These are phyloP conservation scores for Backusella psychrophila DNA, from an alignment of 192 early-diverging fungal genomes.

Conservation along the genomic window DNA sequence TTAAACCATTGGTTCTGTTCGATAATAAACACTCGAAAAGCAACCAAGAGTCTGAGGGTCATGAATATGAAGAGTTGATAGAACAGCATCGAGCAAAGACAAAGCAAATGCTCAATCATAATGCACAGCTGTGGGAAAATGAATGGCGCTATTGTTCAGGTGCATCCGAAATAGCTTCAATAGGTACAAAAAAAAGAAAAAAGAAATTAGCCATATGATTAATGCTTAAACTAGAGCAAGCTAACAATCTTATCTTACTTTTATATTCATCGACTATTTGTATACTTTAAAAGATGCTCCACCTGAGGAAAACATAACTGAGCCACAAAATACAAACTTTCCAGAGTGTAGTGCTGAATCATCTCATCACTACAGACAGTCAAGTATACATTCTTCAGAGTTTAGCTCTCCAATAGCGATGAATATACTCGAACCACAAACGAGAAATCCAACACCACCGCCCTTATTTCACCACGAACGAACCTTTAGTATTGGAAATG, in stretches of 20 bases:
- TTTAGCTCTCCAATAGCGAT: not conserved
- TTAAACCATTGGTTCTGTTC: slow-evolving; percentile 2
- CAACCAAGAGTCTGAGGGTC: not conserved
- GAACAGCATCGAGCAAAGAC: slow-evolving; percentile 16
- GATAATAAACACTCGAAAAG: not conserved
- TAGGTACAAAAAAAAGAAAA: slow-evolving; percentile 10
- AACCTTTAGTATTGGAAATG: not conserved
- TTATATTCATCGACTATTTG: not conserved
- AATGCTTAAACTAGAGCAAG: not conserved
- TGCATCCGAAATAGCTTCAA: not conserved
- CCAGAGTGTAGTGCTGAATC: not conserved
- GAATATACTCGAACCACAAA: slow-evolving; percentile 8
- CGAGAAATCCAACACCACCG: not conserved
- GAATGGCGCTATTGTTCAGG: not conserved
- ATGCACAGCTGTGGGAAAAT: slow-evolving; percentile 22
- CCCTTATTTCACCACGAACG: not conserved
- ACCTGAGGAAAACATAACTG: not conserved
- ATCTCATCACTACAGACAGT: not conserved
- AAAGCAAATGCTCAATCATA: slow-evolving; percentile 16
- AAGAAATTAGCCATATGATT: slow-evolving; percentile 4
- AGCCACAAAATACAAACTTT: not conserved
- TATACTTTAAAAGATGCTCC: not conserved
- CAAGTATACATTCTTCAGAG: not conserved
- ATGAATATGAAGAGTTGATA: not conserved
- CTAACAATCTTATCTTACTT: not conserved